A percentile compares a stretch with the other conserved stretches of the same genome.
These are phyloP conservation scores for Xerocomellus dryophilus DNA, from an alignment of 768 basidiomycete species.

Conservation along the genomic window DNA sequence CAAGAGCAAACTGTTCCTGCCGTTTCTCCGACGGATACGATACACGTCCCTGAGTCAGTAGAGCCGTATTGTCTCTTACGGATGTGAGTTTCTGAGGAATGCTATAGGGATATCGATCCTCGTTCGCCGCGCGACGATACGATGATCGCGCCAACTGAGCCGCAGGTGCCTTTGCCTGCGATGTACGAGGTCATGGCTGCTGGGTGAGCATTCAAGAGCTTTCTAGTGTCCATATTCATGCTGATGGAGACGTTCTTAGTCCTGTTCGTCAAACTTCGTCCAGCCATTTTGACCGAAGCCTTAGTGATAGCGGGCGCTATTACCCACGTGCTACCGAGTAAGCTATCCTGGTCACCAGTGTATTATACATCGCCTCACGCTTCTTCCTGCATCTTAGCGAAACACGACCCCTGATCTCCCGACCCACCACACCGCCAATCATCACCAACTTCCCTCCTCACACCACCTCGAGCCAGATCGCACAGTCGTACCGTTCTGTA, in stretches of 20 bases:
- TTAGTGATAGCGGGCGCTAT: constrained; percentile 14
- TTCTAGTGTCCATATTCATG: not conserved
- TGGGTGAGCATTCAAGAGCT: constrained; percentile 11
- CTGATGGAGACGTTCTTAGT: constrained; percentile 9
- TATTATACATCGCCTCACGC: not conserved
- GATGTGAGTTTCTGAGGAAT: not conserved
- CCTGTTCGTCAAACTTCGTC: constrained; percentile 14
- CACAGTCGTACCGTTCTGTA: constrained; percentile 20
- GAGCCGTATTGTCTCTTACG: not conserved
- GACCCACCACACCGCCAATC: constrained; percentile 31
- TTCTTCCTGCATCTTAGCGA: constrained; percentile 39
- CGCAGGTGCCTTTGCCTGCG: constrained; percentile 31
- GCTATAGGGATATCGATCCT: constrained; percentile 21
- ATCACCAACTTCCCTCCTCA: constrained; percentile 22
- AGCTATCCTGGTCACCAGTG: not conserved
- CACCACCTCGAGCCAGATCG: constrained; percentile 24
- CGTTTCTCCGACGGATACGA: constrained; percentile 27
- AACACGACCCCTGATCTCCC: constrained; percentile 48
- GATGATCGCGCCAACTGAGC: constrained; percentile 22
- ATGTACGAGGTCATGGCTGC: constrained; percentile 35
- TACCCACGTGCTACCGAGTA: constrained; percentile 25
- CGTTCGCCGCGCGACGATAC: constrained; percentile 34
- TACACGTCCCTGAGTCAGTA: constrained; percentile 32
- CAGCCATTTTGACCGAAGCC: constrained; percentile 17
- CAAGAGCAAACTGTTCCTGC: constrained; percentile 11